Evolutionary conservation across 2,329 filamentous ascomycete species (phyloP).

Genomic region (Fusarium goolgardi): DNA sequence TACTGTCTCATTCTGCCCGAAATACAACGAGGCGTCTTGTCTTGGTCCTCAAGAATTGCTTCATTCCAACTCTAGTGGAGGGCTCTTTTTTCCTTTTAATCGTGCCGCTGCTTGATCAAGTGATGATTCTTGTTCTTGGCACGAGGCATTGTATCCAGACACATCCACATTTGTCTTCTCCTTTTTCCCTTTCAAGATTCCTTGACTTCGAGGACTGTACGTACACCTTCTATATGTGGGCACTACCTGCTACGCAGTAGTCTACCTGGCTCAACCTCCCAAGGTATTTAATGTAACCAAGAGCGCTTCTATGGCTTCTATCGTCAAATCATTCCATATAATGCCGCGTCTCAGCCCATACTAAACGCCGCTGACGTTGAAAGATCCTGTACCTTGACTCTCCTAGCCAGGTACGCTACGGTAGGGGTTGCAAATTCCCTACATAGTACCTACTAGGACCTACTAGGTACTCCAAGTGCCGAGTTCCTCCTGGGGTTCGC

Average conservation of each 20-base stretch:
- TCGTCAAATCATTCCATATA: background rate
- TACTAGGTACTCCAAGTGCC: slow-evolving; percentile 26
- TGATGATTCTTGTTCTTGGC: background rate
- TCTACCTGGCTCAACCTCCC: background rate
- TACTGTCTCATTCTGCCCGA: background rate
- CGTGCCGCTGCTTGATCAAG: background rate
- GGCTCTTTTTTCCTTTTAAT: background rate
- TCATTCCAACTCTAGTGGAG: slow-evolving; percentile 4
- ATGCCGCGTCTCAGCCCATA: slow-evolving; percentile 7
- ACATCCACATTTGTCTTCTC: slow-evolving; percentile 16
- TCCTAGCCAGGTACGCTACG: slow-evolving; percentile 23
- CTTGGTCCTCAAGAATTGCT: background rate
- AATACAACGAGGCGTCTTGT: background rate
- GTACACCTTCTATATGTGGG: background rate
- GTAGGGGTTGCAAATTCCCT: slow-evolving; percentile 11
- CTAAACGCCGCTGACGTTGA: slow-evolving; percentile 36
- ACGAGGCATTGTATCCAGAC: background rate
- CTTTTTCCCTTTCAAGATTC: background rate
- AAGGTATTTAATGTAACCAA: background rate
- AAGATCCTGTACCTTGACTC: slow-evolving; percentile 12
- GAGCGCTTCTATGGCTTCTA: background rate
- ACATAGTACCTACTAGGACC: too few relatives aligned
- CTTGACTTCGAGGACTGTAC: background rate
- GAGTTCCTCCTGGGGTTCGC: slow-evolving; percentile 17
- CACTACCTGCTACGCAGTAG: background rate